Percentiles rank a stretch among this genome's conserved stretches.
phyloP scores from a whole-genome alignment of 2,329 filamentous ascomycete species.

The Penicillium sclerotigenum region DNA sequence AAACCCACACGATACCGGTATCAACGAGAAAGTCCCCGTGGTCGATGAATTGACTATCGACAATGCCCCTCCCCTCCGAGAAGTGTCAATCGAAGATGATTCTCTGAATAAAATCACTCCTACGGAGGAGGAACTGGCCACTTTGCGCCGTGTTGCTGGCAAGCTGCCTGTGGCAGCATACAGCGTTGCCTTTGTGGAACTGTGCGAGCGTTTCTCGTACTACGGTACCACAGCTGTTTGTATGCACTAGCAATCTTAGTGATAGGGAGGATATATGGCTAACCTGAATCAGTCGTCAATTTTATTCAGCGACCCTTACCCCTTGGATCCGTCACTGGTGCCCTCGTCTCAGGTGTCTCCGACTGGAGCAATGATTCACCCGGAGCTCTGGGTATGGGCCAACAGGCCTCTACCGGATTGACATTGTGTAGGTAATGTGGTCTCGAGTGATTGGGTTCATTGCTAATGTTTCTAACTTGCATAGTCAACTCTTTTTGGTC shows the following conservation, averaged over 20 bases:
- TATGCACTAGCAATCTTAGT: constrained; percentile 35
- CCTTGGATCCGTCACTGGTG: constrained; percentile 53
- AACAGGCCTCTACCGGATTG: constrained; percentile 53
- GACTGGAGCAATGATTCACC: constrained; percentile 28
- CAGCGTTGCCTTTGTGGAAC: constrained; percentile 68
- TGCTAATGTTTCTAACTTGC: not conserved
- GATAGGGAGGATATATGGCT: not conserved
- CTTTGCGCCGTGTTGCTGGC: constrained; percentile 36
- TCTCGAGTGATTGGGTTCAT: too few relatives aligned
- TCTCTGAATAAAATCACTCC: constrained; percentile 19
- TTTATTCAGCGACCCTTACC: constrained; percentile 60
- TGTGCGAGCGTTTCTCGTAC: constrained; percentile 75
- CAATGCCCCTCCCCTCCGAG: not conserved
- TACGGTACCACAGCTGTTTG: constrained; percentile 69
- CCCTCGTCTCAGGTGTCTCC: constrained; percentile 14
- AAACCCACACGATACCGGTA: constrained; percentile 15
- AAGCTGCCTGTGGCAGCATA: constrained; percentile 63
- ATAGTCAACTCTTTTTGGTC: constrained; percentile 60
- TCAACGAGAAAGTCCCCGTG: constrained; percentile 10
- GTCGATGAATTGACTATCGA: constrained; percentile 13
- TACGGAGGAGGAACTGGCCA: constrained; percentile 34
- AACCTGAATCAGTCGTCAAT: constrained; percentile 52
- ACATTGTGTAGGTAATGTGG: constrained; percentile 42
- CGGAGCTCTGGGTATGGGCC: constrained; percentile 59
- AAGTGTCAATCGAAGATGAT: constrained; percentile 1